Evolutionary conservation across 2,329 filamentous ascomycete genomes (phyloP), one percentile per base, ranked within the genome.

Genomic region (Drechslerella stenobrocha): DNA sequence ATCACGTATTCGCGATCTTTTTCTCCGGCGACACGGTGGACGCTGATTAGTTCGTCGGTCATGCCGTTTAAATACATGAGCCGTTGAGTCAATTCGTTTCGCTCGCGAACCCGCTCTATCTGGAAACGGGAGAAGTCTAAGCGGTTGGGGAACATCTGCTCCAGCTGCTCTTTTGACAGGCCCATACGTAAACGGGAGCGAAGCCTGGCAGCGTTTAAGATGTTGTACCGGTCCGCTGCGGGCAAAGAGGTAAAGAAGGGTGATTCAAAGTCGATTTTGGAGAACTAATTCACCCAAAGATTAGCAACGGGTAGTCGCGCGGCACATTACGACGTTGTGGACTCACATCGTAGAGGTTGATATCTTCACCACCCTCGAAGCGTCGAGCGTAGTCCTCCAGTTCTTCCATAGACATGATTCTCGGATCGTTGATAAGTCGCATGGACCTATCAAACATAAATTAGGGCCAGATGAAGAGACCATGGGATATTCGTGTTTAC

Each of bases 101-200:
- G 82, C 77, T 98, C 92, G 71, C 83, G 84, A 8, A 97, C 95
- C 61, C 93, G 82, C 75, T 97, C 93, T 61, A 98, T 96, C 76
- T 98, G 93, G 74, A 98, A 98, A 69, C 82, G 87, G 0, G 91
- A 96, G 74, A 98, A 98, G 0, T 87, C 93, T 90, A 98, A 96
- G 23, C 93, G 85, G 75, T 98, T 88, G 0, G 93, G 92, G 75
- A 98, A 98, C 93, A 98, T 98, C 45, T 82, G 84, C 72, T 97
- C 91, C 11, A 98, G 78, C 77, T 98, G 93, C 71, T 98, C 92
- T 76, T 97, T 97, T 59, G 89, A 95, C 73, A 96, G 83, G 0
- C 93, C 93, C 92, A 98, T 96, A 75, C 93, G 84, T 73, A 98
- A 80, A 53, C 93, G 83, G 76, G 90, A 96, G 59, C 93, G 82